Conservation (phyloP, 495 filamentous ascomycete genomes). For the Aspergillus hancockii region DNA sequence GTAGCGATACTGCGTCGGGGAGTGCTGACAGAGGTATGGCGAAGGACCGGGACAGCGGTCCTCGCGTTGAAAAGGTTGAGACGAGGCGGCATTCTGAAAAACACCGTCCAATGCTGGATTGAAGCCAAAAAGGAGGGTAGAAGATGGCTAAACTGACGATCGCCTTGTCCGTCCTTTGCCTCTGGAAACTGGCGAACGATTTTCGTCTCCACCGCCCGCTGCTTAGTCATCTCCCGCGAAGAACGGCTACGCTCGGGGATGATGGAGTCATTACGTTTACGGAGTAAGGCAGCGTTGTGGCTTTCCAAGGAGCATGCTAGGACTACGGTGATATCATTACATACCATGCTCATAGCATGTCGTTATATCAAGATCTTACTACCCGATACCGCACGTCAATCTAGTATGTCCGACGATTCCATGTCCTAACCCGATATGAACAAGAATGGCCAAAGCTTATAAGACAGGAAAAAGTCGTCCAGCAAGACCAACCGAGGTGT, state of each 20-base stretch:
- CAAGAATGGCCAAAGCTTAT: constrained; percentile 3
- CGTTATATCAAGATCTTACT: not conserved
- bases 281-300: too few species aligned
- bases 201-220: constrained; percentile 21
- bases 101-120: constrained; percentile 9
- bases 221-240: constrained; percentile 16
- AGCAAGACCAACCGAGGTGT: not conserved
- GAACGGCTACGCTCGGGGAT: not conserved
- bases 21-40: constrained; percentile 25
- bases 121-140: constrained; percentile 9
- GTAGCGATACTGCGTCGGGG: constrained; percentile 29
- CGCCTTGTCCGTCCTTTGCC: constrained; percentile 18
- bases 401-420: not conserved
- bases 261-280: constrained; percentile 11
- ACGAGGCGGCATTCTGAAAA: constrained; percentile 38
- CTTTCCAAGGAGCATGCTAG: too few species aligned
- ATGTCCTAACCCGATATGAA: not conserved
- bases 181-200: constrained; percentile 21
- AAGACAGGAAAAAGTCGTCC: constrained; percentile 5
- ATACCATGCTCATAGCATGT: too few species aligned
- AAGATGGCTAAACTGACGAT: constrained; percentile 2
- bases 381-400: not conserved
- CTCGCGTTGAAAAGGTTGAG: constrained; percentile 41
- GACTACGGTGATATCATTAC: too few species aligned
- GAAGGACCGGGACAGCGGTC: constrained; percentile 35